phyloP scores from a whole-genome alignment of 257 asterid genomes.

The Orobanche coerulescens region DNA sequence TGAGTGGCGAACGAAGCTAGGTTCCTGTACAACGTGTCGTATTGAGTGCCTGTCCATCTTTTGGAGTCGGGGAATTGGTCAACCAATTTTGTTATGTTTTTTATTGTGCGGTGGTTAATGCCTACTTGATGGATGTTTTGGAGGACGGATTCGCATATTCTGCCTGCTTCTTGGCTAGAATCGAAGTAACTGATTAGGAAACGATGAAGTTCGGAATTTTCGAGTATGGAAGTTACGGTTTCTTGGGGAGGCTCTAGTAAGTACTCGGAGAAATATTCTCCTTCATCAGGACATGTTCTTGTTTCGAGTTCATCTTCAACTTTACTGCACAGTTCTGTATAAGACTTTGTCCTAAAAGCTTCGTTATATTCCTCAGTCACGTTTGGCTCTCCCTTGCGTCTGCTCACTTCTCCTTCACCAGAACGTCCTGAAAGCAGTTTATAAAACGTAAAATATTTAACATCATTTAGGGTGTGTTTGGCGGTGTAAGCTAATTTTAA shows the following conservation, averaged over 20 bases:
- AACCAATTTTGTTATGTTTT: constrained; percentile 22
- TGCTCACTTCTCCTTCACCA: constrained; percentile 16
- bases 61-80: constrained; percentile 19
- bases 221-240: constrained; percentile 24
- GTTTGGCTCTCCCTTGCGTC: constrained; percentile 31
- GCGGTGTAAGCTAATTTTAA: too few relatives aligned
- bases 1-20: constrained; percentile 35
- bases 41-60: constrained; percentile 23
- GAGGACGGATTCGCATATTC: constrained; percentile 47
- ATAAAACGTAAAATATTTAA: background rate
- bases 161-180: constrained; percentile 46
- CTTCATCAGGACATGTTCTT: constrained; percentile 19
- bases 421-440: constrained; percentile 30
- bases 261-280: constrained; percentile 16
- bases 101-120: constrained; percentile 24
- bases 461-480: too few relatives aligned
- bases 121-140: constrained; percentile 33
- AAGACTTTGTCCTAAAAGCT: constrained; percentile 71
- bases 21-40: constrained; percentile 17
- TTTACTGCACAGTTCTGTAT: constrained; percentile 43
- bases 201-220: constrained; percentile 27
- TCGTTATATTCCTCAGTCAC: constrained; percentile 55
- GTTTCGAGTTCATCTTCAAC: constrained; percentile 33
- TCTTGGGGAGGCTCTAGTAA: constrained; percentile 36
- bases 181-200: constrained; percentile 40